Percentiles rank a stretch among this genome's conserved stretches.
These are phyloP conservation scores for Anisodus acutangulus DNA, from an alignment of 257 asterid genomes.

Conservation along the genomic window DNA sequence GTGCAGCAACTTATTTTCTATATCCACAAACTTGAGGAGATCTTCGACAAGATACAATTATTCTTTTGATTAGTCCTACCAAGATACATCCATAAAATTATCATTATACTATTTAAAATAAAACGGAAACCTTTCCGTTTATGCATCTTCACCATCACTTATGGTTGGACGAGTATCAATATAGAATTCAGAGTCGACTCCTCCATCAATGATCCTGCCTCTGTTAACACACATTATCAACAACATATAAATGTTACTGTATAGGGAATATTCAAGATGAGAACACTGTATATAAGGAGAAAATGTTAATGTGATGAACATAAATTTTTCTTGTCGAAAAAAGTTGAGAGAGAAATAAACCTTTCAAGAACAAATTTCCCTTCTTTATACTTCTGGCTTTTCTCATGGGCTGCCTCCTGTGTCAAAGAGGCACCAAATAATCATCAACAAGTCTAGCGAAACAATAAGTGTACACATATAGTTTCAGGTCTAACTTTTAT, in stretches of 20 bases:
- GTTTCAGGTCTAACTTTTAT: neutral
- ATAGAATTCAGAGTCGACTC: conserved; percentile 63
- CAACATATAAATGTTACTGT: neutral
- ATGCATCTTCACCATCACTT: conserved; percentile 57
- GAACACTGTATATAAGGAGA: neutral
- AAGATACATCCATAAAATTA: neutral
- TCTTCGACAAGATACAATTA: neutral
- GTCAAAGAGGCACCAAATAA: conserved; percentile 5
- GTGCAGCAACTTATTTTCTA: neutral
- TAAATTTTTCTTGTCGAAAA: neutral
- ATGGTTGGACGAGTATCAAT: conserved; percentile 49
- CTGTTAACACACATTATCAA: conserved; percentile 43
- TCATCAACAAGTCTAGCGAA: neutral
- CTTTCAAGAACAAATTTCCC: conserved; percentile 83
- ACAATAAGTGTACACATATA: neutral
- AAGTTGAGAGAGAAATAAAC: conserved; percentile 32
- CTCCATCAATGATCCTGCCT: conserved; percentile 60
- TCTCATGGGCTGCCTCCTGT: conserved; percentile 69
- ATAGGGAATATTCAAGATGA: neutral
- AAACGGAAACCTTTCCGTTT: conserved; percentile 21
- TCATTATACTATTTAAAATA: neutral
- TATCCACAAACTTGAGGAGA: neutral
- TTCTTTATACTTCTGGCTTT: conserved; percentile 76
- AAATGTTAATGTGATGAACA: neutral
- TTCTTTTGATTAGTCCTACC: neutral